A percentile compares a stretch with the other conserved stretches of the same genome.
Evolutionary conservation across 2,329 filamentous ascomycete species (phyloP).

Genomic region (Neocucurbitaria cava): DNA sequence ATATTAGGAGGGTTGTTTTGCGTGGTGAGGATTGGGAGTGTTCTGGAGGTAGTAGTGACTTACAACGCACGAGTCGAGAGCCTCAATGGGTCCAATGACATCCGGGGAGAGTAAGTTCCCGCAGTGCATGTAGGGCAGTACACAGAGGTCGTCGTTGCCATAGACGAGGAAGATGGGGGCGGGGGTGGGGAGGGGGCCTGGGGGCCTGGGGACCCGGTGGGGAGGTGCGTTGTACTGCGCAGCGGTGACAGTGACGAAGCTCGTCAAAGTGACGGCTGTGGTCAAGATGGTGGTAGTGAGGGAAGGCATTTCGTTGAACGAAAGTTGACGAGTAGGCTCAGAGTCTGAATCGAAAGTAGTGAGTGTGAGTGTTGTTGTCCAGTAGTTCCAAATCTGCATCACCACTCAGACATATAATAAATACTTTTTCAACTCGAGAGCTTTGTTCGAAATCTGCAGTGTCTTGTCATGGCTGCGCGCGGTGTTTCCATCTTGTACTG

Average conservation of each 20-base stretch:
- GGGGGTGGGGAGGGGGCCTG: no score
- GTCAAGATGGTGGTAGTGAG: constrained; percentile 17
- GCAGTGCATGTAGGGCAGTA: neutral
- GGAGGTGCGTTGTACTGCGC: neutral
- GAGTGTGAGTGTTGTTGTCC: constrained; percentile 1
- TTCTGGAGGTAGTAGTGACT: neutral
- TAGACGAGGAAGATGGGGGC: no score
- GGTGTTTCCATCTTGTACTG: constrained; percentile 13
- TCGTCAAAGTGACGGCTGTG: constrained; percentile 14
- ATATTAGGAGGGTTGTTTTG: neutral
- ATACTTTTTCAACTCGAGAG: constrained; percentile 1
- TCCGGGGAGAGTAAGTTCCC: neutral
- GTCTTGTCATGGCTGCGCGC: constrained; percentile 5
- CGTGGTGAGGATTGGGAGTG: neutral
- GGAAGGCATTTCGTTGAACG: constrained; percentile 15
- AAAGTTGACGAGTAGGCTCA: neutral
- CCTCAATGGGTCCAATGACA: constrained; percentile 17
- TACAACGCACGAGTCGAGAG: constrained; percentile 23
- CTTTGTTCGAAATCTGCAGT: neutral
- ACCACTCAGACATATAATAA: neutral
- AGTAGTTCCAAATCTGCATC: constrained; percentile 4
- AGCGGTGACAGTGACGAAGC: constrained; percentile 15
- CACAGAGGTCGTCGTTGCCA: neutral
- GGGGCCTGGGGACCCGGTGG: neutral
- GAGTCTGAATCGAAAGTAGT: neutral